Evolutionary conservation across 2,329 filamentous ascomycete genomes (phyloP).

Genomic region (Pyricularia sp.): DNA sequence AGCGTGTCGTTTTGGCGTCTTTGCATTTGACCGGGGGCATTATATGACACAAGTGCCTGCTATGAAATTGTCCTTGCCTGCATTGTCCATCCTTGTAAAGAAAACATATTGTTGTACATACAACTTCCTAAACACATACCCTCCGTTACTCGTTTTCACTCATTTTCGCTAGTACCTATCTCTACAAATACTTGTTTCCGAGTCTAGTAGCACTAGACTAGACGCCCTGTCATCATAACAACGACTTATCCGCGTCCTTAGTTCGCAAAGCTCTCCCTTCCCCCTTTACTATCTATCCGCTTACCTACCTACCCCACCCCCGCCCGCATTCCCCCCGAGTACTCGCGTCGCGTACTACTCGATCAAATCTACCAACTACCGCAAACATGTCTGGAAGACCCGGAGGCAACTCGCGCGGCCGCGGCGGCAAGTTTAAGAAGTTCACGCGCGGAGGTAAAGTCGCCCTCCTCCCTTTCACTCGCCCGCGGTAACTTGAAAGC

Average conservation of each 20-base stretch:
- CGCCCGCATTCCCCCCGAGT: not conserved
- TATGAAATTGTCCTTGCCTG: not conserved
- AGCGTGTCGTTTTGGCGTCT: not conserved
- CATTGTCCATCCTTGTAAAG: not conserved
- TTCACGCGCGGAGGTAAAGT: slow-evolving; percentile 74
- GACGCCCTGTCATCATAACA: not conserved
- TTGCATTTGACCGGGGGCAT: not conserved
- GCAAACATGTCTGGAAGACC: slow-evolving; percentile 33
- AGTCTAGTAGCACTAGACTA: not conserved
- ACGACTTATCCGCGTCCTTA: not conserved
- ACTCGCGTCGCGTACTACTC: not conserved
- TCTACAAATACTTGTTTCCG: not conserved
- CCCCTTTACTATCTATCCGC: not conserved
- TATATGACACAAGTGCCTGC: no score
- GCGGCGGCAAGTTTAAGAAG: slow-evolving; percentile 92
- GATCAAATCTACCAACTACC: not conserved
- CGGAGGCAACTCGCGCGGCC: slow-evolving; percentile 54
- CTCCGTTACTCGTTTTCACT: not conserved
- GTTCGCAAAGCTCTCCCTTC: not conserved
- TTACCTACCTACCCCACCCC: slow-evolving; percentile 1
- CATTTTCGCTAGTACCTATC: not conserved
- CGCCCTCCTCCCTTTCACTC: not conserved
- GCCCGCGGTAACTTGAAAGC: not conserved
- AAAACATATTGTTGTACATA: not conserved
- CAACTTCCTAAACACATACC: not conserved